Conservation (phyloP, 2,329 filamentous ascomycete genomes). For the Aspergillus sp. region DNA sequence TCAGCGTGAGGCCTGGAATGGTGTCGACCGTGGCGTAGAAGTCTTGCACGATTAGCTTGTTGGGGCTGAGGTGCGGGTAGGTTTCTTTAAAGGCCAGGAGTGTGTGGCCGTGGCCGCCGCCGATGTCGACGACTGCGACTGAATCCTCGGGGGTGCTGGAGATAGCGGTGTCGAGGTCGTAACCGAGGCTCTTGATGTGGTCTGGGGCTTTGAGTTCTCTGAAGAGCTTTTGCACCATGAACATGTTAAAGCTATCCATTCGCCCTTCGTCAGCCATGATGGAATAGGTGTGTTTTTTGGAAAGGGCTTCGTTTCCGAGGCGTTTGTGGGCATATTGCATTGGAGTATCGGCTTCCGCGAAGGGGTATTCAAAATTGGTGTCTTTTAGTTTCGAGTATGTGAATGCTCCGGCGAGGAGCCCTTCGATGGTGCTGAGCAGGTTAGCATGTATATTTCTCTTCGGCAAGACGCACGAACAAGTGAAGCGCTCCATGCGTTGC, state of each 20-base stretch:
- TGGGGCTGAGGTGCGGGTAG: conserved; percentile 21
- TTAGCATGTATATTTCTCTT: not conserved
- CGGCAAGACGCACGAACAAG: conserved; percentile 20
- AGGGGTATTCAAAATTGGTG: conserved; percentile 30
- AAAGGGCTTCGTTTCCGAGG: conserved; percentile 23
- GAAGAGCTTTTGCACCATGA: conserved; percentile 34
- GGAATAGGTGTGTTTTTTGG: conserved; percentile 27
- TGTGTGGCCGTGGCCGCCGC: conserved; percentile 31
- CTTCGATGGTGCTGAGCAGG: conserved; percentile 26
- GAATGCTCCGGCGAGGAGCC: conserved; percentile 29
- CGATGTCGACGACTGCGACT: conserved; percentile 31
- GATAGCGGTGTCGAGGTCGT: conserved; percentile 23
- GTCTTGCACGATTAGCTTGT: conserved; percentile 30
- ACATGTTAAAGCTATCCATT: conserved; percentile 34
- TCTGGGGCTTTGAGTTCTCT: conserved; percentile 29
- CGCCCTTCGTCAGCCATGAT: conserved; percentile 32
- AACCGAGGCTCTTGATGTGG: conserved; percentile 22
- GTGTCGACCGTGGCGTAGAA: conserved; percentile 26
- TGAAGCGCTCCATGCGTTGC: conserved; percentile 32
- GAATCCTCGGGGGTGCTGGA: conserved; percentile 7
- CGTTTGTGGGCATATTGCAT: conserved; percentile 28
- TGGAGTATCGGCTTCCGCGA: conserved; percentile 26
- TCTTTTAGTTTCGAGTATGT: conserved; percentile 28
- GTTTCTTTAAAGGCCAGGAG: conserved; percentile 31
- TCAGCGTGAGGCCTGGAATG: conserved; percentile 21